Evolutionary conservation across 768 basidiomycete genomes (phyloP).

Genomic region (Leccinum disarticulatum): DNA sequence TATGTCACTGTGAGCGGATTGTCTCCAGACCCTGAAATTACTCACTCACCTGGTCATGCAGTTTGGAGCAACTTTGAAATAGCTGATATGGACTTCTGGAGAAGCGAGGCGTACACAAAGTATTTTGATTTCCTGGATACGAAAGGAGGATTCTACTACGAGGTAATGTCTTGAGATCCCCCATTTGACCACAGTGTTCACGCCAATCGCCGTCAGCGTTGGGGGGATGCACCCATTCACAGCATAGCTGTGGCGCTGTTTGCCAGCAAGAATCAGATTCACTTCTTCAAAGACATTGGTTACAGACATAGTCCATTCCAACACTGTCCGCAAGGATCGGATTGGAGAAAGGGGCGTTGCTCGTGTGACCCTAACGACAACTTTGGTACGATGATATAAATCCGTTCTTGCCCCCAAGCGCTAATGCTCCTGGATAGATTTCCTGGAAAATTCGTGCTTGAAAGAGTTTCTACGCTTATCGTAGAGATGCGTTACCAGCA

Average conservation of each 20-base stretch:
- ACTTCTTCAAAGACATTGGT: conserved; percentile 94
- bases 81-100: conserved; percentile 80
- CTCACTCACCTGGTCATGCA: conserved; percentile 28
- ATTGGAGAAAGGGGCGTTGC: conserved; percentile 77
- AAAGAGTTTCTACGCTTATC: conserved; percentile 28
- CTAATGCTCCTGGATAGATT: conserved; percentile 23
- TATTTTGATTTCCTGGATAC: conserved; percentile 83
- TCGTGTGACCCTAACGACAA: conserved; percentile 78
- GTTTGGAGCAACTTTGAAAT: conserved; percentile 98
- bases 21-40: neutral
- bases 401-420: neutral
- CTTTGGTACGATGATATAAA: conserved; percentile 53
- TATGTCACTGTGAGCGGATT: conserved; percentile 56
- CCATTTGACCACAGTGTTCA: conserved; percentile 4
- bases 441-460: conserved; percentile 30
- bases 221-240: conserved; percentile 93
- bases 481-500: conserved; percentile 1
- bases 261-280: conserved; percentile 83
- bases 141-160: conserved; percentile 87
- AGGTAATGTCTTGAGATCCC: conserved; percentile 41
- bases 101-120: conserved; percentile 74
- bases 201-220: conserved; percentile 48
- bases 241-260: conserved; percentile 91
- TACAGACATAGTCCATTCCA: conserved; percentile 95
- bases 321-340: conserved; percentile 78